Percentiles rank a stretch among this genome's conserved stretches.
phyloP scores from a whole-genome alignment of 805 yeast genomes.

The Candida chauliodis region DNA sequence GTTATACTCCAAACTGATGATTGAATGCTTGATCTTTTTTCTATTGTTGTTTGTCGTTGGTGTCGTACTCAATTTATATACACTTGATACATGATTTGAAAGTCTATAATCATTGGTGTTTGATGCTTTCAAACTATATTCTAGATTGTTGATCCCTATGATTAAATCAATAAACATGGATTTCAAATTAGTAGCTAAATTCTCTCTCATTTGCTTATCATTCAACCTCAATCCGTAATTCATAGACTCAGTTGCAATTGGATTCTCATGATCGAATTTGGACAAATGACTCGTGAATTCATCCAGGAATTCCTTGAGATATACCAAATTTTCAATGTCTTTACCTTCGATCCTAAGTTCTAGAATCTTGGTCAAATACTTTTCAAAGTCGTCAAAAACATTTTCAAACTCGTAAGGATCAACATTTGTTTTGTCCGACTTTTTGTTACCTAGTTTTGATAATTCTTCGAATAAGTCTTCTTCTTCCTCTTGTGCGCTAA shows the following conservation, averaged over 20 bases:
- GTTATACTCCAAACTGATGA: constrained; percentile 19
- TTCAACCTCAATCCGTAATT: constrained; percentile 10
- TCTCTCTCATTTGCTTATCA: constrained; percentile 34
- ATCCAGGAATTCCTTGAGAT: constrained; percentile 11
- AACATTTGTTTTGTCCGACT: neutral
- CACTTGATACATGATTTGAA: constrained; percentile 13
- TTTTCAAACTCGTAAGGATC: constrained; percentile 12
- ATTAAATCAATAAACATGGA: constrained; percentile 38
- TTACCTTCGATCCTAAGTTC: constrained; percentile 3
- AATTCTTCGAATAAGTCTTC: constrained; percentile 12
- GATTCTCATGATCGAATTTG: constrained; percentile 5
- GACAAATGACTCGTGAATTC: constrained; percentile 11
- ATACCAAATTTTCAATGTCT: constrained; percentile 11
- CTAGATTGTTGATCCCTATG: constrained; percentile 30
- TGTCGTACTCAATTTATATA: constrained; percentile 9
- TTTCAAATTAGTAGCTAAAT: constrained; percentile 30
- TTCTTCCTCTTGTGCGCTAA: constrained; percentile 9
- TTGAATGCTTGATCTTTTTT: constrained; percentile 15
- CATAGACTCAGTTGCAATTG: neutral
- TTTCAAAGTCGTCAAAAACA: constrained; percentile 12
- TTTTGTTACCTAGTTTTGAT: constrained; percentile 10
- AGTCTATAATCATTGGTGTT: constrained; percentile 26
- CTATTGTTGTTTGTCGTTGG: constrained; percentile 12
- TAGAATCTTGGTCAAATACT: constrained; percentile 8
- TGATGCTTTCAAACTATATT: constrained; percentile 21